Percentiles rank a stretch among this genome's conserved stretches.
These are phyloP conservation scores for Ascochyta koolunga DNA, from an alignment of 2,329 filamentous ascomycete species.

Conservation along the genomic window DNA sequence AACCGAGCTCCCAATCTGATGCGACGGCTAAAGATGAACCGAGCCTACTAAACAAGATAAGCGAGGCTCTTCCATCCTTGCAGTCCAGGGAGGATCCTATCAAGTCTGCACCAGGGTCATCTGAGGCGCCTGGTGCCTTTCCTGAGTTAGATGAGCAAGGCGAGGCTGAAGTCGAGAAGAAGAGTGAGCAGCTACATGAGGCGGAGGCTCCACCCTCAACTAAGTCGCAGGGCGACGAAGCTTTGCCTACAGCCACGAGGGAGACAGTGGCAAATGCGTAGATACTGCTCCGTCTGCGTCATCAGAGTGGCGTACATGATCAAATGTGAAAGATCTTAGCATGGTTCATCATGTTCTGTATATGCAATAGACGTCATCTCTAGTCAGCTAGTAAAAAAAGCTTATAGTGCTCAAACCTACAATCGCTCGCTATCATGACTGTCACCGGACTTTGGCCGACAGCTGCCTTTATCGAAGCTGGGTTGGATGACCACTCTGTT, in stretches of 20 bases:
- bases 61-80: conserved; percentile 11
- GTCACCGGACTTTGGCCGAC: not conserved
- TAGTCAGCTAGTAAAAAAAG: not conserved
- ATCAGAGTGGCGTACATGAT: not conserved
- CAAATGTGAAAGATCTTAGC: not conserved
- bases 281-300: not conserved
- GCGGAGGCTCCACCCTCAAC: conserved; percentile 4
- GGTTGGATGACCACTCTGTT: not conserved
- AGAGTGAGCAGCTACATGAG: not conserved
- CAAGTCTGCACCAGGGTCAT: conserved; percentile 19
- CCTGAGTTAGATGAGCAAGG: conserved; percentile 15
- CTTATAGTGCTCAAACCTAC: not conserved
- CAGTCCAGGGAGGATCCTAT: conserved; percentile 4
- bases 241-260: conserved; percentile 5
- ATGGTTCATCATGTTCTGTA: not conserved
- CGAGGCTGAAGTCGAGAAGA: conserved; percentile 1
- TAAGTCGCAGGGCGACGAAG: conserved; percentile 11
- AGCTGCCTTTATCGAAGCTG: not conserved
- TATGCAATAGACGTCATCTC: conserved; percentile 2
- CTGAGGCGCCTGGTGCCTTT: conserved; percentile 30
- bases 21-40: conserved; percentile 5
- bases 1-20: conserved; percentile 6
- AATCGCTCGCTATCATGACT: not conserved
- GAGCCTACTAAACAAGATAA: conserved; percentile 6
- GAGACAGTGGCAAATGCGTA: conserved; percentile 8